Evolutionary conservation across 176 grass and related monocot genomes (phyloP).

Genomic region (Oryza meridionalis): DNA sequence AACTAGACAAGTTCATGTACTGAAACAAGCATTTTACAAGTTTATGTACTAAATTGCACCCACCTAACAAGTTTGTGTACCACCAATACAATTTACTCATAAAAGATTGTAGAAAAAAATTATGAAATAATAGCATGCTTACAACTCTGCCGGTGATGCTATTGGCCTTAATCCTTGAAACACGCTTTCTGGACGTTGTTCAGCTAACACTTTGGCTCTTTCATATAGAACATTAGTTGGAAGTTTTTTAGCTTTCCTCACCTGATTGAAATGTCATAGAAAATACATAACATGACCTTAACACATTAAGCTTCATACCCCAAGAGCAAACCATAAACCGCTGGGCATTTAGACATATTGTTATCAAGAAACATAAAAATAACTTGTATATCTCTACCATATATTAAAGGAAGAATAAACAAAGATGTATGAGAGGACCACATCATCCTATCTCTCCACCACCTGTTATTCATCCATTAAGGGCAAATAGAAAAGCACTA

Average conservation of each 20-base stretch:
- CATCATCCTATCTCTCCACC: neutral
- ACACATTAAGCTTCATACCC: neutral
- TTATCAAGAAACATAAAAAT: slow-evolving; percentile 2
- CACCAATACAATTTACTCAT: too few relatives aligned
- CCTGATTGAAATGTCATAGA: slow-evolving; percentile 42
- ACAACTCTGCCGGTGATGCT: slow-evolving; percentile 70
- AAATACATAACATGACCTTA: slow-evolving; percentile 4
- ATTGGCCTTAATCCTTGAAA: slow-evolving; percentile 92
- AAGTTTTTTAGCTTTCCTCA: slow-evolving; percentile 62
- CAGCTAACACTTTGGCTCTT: slow-evolving; percentile 78
- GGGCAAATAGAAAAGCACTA: neutral
- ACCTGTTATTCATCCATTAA: neutral
- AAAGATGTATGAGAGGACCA: neutral
- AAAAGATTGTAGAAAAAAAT: slow-evolving; percentile 3
- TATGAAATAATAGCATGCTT: slow-evolving; percentile 29
- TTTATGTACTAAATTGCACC: too few relatives aligned
- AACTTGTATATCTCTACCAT: neutral
- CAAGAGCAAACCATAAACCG: neutral
- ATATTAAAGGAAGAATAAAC: neutral
- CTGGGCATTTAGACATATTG: neutral
- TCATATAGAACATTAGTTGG: slow-evolving; percentile 75
- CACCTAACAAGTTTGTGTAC: too few relatives aligned
- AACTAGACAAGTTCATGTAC: too few relatives aligned
- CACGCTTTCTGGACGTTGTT: slow-evolving; percentile 66
- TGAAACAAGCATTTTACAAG: too few relatives aligned